Evolutionary conservation across 2,329 filamentous ascomycete species (phyloP), one percentile per base, ranked within the genome.

Genomic region (Trichophyton benhamiae): DNA sequence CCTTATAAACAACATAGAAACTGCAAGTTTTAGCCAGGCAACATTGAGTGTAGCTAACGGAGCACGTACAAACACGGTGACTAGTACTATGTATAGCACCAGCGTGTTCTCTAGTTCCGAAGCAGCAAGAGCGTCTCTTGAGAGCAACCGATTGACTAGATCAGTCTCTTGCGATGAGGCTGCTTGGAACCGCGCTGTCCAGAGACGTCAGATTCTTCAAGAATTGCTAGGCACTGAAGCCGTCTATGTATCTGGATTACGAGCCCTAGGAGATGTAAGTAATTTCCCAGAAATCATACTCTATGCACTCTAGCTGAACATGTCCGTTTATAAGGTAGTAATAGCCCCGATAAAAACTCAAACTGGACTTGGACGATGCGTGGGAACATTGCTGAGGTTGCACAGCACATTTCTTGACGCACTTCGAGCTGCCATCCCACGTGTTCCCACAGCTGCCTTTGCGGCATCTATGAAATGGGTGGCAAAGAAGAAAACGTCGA

Each of bases 151-250:
- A 44, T 72, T 75, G 22, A 69, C 72, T 1, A 71, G 78, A 17
- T 77, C 74, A 11, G 75, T 76, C 15, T 70, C 77, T 11, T 71
- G 85, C 9, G 90, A 96, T 66, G 82, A 86, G 62, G 84, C 80
- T 33, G 85, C 87, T n/a, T 82, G 82, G 48, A 82, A 85, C 66
- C 83, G 91, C 60, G 83, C 89, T 1, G 74, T 88, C 20, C 87
- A 91, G 68, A 83, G 94, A 63, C 84, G 89, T 13, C 85, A 86
- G 64, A 85, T 95, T 44, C 75, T 97, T 41, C 88, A 94, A 70
- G 94, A 97, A 74, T 78, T 97, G 58, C 84, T 96, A 63, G 82
- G 77, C 61, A 95, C 91, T 0, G 94, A 97, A 72, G 88, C 94
- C 71, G 84, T 87, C 68, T 97, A 97, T 71, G 86, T 97, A 67